Evolutionary conservation across 208 protist genomes (phyloP), one percentile per base, ranked within the genome.

Genomic region (Herpetomonas muscarum): DNA sequence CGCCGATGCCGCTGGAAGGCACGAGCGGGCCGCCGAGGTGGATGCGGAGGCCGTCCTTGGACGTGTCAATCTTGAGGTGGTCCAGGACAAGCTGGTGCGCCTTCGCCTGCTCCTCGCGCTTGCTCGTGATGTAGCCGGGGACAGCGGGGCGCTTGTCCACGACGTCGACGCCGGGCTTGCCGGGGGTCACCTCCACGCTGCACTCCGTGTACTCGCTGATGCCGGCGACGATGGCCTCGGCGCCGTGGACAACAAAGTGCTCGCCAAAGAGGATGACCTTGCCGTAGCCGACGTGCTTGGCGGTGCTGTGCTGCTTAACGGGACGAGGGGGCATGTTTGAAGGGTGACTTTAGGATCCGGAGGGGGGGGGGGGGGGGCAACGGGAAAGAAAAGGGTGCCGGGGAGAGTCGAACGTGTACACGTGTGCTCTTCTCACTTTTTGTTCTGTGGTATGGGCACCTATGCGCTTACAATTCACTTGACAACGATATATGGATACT

Each of bases 221-320:
- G 36, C 81, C 83, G 6, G 84, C 82, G 17, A 93, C 89, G 41
- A 97, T 58, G 3, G 87, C 86, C 13, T 83, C 74, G 12, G 74
- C 71, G 24, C 85, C 88, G 61, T 97, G 74, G 17, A 97, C 92
- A 21, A 97, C 92, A 44, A 94, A 84, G 66, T 97, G 92, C 68
- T 97, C 92, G 10, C 92, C 92, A 42, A 97, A 97, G 1, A 97
- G 69, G 57, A 97, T 96, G 10, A 95, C 71, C 63, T 97, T 97
- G 29, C 92, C 90, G 62, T 77, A 93, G 24, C 83, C 87, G 25
- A 77, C 74, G 67, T 88, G 70, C 51, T 77, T 68, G 15, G 59
- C 42, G 25, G 65, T 70, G 3, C 74, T 87, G 39, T 61, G 53
- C 17, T 55, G 49, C 52, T 78, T 81, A 25, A 79, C 63, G 6